Conservation (phyloP, 1,139 yeast species). For the Saccharomyces hybrid region DNA sequence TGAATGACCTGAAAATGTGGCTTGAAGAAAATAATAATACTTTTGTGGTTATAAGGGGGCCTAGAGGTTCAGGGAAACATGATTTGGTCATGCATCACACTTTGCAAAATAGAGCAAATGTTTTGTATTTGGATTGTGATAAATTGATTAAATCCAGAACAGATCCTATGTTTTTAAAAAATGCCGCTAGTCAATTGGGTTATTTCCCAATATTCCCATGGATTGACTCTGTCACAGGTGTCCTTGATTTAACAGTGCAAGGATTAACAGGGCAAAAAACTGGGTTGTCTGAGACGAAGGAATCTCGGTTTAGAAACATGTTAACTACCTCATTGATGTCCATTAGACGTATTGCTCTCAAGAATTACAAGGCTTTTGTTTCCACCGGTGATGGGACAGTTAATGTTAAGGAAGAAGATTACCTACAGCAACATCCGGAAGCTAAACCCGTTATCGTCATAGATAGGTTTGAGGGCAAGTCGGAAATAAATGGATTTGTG, state of each 20-base stretch:
- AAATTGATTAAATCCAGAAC: constrained; percentile 61
- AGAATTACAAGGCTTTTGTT: constrained; percentile 31
- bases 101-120: constrained; percentile 46
- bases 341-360: constrained; percentile 60
- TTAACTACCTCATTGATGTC: constrained; percentile 67
- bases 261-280: constrained; percentile 92
- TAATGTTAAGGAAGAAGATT: constrained; percentile 64
- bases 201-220: constrained; percentile 92
- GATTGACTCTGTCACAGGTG: constrained; percentile 72
- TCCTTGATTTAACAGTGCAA: constrained; percentile 78
- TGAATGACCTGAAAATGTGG: constrained; percentile 68
- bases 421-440: constrained; percentile 78
- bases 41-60: constrained; percentile 83
- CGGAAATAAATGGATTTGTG: constrained; percentile 60
- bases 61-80: constrained; percentile 87
- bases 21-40: constrained; percentile 69
- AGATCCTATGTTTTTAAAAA: constrained; percentile 59
- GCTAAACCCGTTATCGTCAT: constrained; percentile 81
- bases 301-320: constrained; percentile 76
- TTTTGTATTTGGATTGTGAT: constrained; percentile 74
- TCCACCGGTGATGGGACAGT: constrained; percentile 28
- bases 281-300: constrained; percentile 80
- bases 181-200: constrained; percentile 71
- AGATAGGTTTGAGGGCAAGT: constrained; percentile 57
- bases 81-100: constrained; percentile 70